Evolutionary conservation across 257 asterid species (phyloP), one percentile per base, ranked within the genome.

Genomic region (Pogostemon cablin): DNA sequence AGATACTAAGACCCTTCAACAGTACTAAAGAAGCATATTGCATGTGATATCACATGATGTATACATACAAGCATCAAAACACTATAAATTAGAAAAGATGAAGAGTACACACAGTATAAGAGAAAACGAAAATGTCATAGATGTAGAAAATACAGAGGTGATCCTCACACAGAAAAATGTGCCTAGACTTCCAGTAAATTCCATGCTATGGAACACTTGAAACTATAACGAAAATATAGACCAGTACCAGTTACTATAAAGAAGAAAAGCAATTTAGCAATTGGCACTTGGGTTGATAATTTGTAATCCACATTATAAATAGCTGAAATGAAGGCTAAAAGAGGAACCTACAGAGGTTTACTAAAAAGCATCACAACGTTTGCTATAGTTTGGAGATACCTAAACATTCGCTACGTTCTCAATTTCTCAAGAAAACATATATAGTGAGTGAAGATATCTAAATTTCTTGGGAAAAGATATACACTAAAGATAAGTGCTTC

Each of bases 241-340:
- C 55, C 37, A 40, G 57, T 35, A 9, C 54, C 42, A 64, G 61
- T 37, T 20, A 63, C 20, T 9, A 47, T 69, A 25, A 25, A 61
- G 15, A 41, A 57, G 44, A 32, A 12, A 52, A 6, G 6, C n/a
- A 11, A 10, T 43, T 7, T 10, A 6, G 4, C 3, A 43, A 10
- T 52, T 9, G 39, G 58, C 9, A 39, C 47, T 47, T 57, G 68
- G 58, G 7, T 25, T 37, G 2, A 48, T 67, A 20, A 58, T 48
- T 40, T 58, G 49, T 37, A 46, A 32, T 54, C 15, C 17, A 48
- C 58, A 58, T 61, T 25, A 25, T 50, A 73, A 65, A 47, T 73
- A 35, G 61, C 20, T 54, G 17, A 66, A 9, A 25, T 25, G 11
- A 61, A 61, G n/a, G 59, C 12, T 53, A 1, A 54, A n/a, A 15